Evolutionary conservation across 2,329 filamentous ascomycete genomes (phyloP).

Genomic region (Trichophyton rubrum): DNA sequence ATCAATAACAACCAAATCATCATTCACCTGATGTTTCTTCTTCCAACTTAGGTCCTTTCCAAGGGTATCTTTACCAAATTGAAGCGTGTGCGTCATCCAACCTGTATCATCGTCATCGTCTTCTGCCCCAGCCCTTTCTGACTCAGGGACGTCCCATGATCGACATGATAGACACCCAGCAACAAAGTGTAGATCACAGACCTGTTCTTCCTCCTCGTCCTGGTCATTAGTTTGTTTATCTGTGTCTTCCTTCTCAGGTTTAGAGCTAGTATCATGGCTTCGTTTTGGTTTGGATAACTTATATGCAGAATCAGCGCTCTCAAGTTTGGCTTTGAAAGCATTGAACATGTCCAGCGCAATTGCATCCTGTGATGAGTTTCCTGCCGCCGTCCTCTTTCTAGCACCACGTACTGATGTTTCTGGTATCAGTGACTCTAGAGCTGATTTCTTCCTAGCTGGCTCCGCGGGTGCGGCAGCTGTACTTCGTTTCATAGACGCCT

Average conservation of each 20-base stretch:
- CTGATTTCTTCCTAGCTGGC: slow-evolving; percentile 32
- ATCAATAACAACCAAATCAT: slow-evolving; percentile 74
- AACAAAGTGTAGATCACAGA: slow-evolving; percentile 94
- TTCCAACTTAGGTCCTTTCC: slow-evolving; percentile 88
- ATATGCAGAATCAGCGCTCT: slow-evolving; percentile 25
- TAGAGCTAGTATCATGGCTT: not conserved
- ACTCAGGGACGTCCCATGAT: slow-evolving; percentile 55
- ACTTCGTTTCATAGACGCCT: slow-evolving; percentile 37
- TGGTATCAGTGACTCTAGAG: slow-evolving; percentile 38
- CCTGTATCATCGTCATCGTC: slow-evolving; percentile 42
- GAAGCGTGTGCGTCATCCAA: slow-evolving; percentile 79
- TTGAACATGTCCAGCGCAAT: slow-evolving; percentile 59
- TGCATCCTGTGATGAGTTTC: slow-evolving; percentile 38
- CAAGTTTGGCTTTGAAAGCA: slow-evolving; percentile 68
- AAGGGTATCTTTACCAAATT: slow-evolving; percentile 75
- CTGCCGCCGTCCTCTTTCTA: slow-evolving; percentile 30
- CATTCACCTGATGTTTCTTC: slow-evolving; percentile 67
- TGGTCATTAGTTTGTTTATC: slow-evolving; percentile 12
- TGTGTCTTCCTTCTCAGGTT: slow-evolving; percentile 4
- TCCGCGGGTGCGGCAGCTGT: slow-evolving; percentile 20
- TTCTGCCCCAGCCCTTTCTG: slow-evolving; percentile 12
- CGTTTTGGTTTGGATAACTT: slow-evolving; percentile 9
- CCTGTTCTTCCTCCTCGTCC: slow-evolving; percentile 50
- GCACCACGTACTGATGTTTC: slow-evolving; percentile 36
- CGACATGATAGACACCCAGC: slow-evolving; percentile 86